These are phyloP conservation scores for Hirschfeldia incana DNA, from an alignment of 345 rosid species.

Conservation along the genomic window DNA sequence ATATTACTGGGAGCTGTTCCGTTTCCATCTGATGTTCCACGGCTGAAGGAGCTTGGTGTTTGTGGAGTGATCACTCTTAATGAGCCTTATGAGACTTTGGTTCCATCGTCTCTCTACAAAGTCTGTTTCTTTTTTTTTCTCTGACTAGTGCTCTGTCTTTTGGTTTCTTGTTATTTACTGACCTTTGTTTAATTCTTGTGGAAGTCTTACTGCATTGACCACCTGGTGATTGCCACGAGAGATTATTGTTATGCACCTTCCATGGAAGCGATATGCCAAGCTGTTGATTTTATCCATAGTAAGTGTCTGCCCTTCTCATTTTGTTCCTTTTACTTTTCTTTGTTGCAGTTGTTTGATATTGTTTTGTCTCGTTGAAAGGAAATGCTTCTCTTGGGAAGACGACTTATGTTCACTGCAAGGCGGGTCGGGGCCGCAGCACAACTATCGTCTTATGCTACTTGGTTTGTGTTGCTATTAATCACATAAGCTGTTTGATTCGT, in stretches of 20 bases:
- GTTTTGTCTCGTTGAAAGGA: slow-evolving; percentile 44
- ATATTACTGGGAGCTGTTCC: slow-evolving; percentile 83
- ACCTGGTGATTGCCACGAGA: slow-evolving; percentile 94
- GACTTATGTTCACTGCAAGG: slow-evolving; percentile 97
- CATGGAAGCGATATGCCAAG: slow-evolving; percentile 70
- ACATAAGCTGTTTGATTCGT: background rate
- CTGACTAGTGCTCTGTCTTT: slow-evolving; percentile 9
- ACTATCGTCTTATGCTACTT: slow-evolving; percentile 89
- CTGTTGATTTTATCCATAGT: slow-evolving; percentile 86
- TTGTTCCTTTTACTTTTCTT: background rate
- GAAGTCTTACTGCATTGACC: slow-evolving; percentile 77
- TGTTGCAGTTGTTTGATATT: background rate
- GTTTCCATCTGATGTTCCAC: slow-evolving; percentile 71
- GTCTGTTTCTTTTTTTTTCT: slow-evolving; percentile 40
- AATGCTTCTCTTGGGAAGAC: slow-evolving; percentile 58
- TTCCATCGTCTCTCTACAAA: slow-evolving; percentile 70
- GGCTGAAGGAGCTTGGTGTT: slow-evolving; percentile 70
- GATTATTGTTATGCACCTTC: slow-evolving; percentile 99
- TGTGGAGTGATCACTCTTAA: slow-evolving; percentile 73
- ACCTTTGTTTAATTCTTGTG: slow-evolving; percentile 22
- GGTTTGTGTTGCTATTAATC: slow-evolving; percentile 47
- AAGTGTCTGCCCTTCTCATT: slow-evolving; percentile 33
- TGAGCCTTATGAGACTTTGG: slow-evolving; percentile 87
- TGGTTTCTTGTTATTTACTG: slow-evolving; percentile 17
- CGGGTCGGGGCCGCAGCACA: slow-evolving; percentile 98